Percentiles rank a stretch among this genome's conserved stretches.
Conservation (phyloP, 2,329 filamentous ascomycete species). For the Colletotrichum aenigma region DNA sequence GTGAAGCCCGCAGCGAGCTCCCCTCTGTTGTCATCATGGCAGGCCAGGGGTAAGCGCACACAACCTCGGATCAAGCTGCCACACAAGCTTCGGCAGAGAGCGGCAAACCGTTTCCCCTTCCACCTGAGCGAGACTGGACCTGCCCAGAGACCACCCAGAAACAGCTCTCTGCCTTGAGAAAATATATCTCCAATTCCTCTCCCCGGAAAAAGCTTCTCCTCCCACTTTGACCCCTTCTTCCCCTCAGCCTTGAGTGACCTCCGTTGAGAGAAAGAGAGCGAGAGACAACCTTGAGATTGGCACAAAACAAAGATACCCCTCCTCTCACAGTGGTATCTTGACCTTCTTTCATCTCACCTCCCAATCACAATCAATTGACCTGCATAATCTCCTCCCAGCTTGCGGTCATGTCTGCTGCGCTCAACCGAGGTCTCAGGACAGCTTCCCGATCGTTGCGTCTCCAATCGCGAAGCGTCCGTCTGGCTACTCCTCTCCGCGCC, state of each 20-base stretch:
- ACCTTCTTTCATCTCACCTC: background rate
- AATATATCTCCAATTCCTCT: background rate
- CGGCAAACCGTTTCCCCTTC: constrained; percentile 17
- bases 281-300: background rate
- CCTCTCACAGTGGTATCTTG: background rate
- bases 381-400: background rate
- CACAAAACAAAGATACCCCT: background rate
- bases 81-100: constrained; percentile 20
- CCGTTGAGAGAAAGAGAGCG: background rate
- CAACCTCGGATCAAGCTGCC: constrained; percentile 24
- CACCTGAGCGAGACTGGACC: constrained; percentile 6
- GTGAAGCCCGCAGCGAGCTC: background rate
- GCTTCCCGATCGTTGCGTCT: constrained; percentile 59
- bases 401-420: constrained; percentile 52
- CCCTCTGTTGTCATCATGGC: constrained; percentile 6
- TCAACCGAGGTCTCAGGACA: constrained; percentile 58
- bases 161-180: background rate
- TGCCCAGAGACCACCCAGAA: background rate
- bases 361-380: constrained; percentile 16
- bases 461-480: constrained; percentile 42
- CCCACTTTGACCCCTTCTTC: background rate
- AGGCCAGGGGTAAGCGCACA: constrained; percentile 19
- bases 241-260: background rate
- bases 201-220: background rate
- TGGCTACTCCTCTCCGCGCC: constrained; percentile 38